A percentile compares a stretch with the other conserved stretches of the same genome.
These are phyloP conservation scores for Talaromyces atroroseus DNA, from an alignment of 2,329 filamentous ascomycete genomes.

Conservation along the genomic window DNA sequence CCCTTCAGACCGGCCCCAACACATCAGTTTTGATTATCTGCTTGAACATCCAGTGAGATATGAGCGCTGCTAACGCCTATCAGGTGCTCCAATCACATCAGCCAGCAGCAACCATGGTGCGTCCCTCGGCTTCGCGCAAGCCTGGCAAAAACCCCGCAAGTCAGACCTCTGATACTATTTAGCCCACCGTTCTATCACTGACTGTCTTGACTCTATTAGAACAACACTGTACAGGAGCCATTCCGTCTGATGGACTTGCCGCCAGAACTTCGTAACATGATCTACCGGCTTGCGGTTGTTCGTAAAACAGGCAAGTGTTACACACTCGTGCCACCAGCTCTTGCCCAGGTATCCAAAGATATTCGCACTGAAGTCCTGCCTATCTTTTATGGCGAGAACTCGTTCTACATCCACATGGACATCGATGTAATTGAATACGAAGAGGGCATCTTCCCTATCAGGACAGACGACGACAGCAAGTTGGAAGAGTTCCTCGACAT, in stretches of 20 bases:
- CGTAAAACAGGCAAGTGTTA: background rate
- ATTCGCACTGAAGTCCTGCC: constrained; percentile 1
- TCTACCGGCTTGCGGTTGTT: background rate
- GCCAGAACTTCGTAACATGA: background rate
- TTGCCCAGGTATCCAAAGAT: background rate
- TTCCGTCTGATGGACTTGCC: constrained; percentile 8
- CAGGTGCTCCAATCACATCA: background rate
- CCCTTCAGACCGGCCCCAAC: too few species aligned
- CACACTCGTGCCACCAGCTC: background rate
- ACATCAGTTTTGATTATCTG: background rate
- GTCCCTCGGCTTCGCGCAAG: background rate
- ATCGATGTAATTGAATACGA: background rate
- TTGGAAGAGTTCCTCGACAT: background rate
- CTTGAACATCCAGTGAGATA: background rate
- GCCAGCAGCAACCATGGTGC: background rate
- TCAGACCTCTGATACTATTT: too few species aligned
- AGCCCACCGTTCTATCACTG: too few species aligned
- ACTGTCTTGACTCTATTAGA: too few species aligned
- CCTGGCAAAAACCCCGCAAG: too few species aligned
- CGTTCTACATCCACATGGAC: background rate
- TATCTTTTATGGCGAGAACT: constrained; percentile 1
- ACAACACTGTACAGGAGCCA: background rate
- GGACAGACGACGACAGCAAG: background rate
- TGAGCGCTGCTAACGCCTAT: too few species aligned
- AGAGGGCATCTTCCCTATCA: background rate